Conservation (phyloP, 1,139 yeast species). For the Yamadazyma taylorii region DNA sequence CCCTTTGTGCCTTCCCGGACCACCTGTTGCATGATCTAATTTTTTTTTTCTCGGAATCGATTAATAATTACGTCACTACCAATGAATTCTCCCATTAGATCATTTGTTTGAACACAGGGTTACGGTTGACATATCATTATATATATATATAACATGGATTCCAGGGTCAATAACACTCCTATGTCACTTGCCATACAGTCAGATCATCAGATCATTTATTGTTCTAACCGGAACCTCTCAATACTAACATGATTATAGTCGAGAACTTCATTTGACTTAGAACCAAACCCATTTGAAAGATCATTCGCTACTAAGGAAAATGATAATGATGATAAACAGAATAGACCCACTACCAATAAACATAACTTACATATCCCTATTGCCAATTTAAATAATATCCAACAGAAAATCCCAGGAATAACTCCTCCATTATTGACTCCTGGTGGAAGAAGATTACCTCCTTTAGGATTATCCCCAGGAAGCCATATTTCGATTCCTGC, state of each 20-base stretch:
- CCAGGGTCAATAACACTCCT: too few species aligned
- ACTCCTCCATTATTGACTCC: conserved; percentile 62
- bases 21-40: background rate
- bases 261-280: conserved; percentile 68
- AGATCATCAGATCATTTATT: background rate
- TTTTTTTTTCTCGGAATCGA: background rate
- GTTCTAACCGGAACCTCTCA: background rate
- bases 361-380: conserved; percentile 40
- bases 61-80: conserved; percentile 15
- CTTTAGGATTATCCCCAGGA: conserved; percentile 47
- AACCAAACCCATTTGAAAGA: conserved; percentile 94
- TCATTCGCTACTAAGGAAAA: conserved; percentile 63
- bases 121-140: too few species aligned
- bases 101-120: too few species aligned
- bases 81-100: too few species aligned
- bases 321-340: conserved; percentile 4
- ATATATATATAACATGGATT: too few species aligned
- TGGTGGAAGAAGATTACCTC: conserved; percentile 62
- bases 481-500: conserved; percentile 33
- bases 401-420: conserved; percentile 37
- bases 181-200: too few species aligned
- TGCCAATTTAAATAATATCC: conserved; percentile 21
- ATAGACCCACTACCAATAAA: conserved; percentile 21
- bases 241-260: conserved; percentile 22
- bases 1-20: background rate